A percentile compares a stretch with the other conserved stretches of the same genome.
These are phyloP conservation scores for Monilinia aucupariae DNA, from an alignment of 2,329 filamentous ascomycete species.

Conservation along the genomic window DNA sequence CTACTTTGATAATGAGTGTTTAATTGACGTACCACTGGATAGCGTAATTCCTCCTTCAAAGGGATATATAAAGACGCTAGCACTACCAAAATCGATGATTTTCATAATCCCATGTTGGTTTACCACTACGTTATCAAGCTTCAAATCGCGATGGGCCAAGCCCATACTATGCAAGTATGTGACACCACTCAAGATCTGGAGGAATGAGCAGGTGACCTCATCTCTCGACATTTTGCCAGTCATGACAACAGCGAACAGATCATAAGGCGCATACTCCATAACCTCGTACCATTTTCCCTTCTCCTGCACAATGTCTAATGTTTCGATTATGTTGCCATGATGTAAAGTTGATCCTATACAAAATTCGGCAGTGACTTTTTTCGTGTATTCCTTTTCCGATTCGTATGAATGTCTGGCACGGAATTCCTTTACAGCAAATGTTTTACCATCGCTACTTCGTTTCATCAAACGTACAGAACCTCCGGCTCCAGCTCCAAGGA, in stretches of 20 bases:
- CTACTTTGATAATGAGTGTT: not conserved
- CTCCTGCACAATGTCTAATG: slow-evolving; percentile 91
- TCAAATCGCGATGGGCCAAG: slow-evolving; percentile 87
- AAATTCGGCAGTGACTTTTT: slow-evolving; percentile 97
- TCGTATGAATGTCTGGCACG: slow-evolving; percentile 87
- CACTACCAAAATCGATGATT: slow-evolving; percentile 97
- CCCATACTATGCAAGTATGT: slow-evolving; percentile 94
- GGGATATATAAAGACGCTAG: slow-evolving; percentile 93
- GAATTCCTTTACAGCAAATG: slow-evolving; percentile 98
- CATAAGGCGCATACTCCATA: slow-evolving; percentile 96
- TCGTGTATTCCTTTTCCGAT: slow-evolving; percentile 90
- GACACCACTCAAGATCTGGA: slow-evolving; percentile 92
- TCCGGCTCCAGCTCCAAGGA: slow-evolving; percentile 87
- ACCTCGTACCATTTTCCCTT: slow-evolving; percentile 95
- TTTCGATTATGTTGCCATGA: slow-evolving; percentile 97
- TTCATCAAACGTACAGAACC: slow-evolving; percentile 94
- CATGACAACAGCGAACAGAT: slow-evolving; percentile 98
- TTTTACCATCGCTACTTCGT: slow-evolving; percentile 82
- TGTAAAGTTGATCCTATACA: slow-evolving; percentile 96
- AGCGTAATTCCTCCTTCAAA: slow-evolving; percentile 85
- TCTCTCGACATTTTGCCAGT: slow-evolving; percentile 93
- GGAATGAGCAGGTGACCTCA: slow-evolving; percentile 83
- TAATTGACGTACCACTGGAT: slow-evolving; percentile 63
- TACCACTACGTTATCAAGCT: slow-evolving; percentile 96
- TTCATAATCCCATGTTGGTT: slow-evolving; percentile 98